Conservation (phyloP, 768 basidiomycete species). For the Sporobolomyces phaffii region DNA sequence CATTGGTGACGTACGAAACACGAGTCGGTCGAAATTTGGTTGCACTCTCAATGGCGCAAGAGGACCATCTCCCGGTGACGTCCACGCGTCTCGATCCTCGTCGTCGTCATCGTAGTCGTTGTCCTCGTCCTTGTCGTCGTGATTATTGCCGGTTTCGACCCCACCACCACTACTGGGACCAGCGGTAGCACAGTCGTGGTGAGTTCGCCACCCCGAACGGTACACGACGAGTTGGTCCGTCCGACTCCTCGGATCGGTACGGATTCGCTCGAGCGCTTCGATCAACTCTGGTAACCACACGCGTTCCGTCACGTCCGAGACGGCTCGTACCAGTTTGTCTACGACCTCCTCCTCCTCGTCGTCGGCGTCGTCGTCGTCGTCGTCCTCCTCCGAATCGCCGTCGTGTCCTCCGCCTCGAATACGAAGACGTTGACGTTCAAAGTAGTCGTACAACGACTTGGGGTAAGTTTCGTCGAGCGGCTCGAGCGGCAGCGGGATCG, state of each 20-base stretch:
- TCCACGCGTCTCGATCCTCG: background rate
- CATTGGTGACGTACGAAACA: no score
- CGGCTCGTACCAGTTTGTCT: constrained; percentile 22
- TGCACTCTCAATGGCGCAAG: constrained; percentile 1
- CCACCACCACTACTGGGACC: no score
- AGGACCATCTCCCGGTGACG: constrained; percentile 31
- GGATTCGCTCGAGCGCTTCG: constrained; percentile 27
- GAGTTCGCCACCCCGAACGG: constrained; percentile 17
- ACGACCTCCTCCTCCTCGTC: background rate
- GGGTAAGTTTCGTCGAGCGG: constrained; percentile 5
- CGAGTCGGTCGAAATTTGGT: constrained; percentile 17
- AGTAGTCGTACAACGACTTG: constrained; percentile 11
- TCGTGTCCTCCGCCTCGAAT: no score
- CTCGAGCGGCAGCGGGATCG: constrained; percentile 30
- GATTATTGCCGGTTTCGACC: no score
- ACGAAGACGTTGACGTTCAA: no score
- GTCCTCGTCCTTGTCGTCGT: no score
- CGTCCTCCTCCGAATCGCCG: no score
- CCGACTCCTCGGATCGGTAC: constrained; percentile 15
- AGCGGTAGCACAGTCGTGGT: background rate
- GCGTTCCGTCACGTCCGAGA: constrained; percentile 16
- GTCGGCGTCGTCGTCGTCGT: no score
- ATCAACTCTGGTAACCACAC: constrained; percentile 41
- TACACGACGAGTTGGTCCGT: constrained; percentile 37
- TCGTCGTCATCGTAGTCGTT: no score